Evolutionary conservation across 148 eudicot species (phyloP).

Genomic region (Arctostaphylos glauca): DNA sequence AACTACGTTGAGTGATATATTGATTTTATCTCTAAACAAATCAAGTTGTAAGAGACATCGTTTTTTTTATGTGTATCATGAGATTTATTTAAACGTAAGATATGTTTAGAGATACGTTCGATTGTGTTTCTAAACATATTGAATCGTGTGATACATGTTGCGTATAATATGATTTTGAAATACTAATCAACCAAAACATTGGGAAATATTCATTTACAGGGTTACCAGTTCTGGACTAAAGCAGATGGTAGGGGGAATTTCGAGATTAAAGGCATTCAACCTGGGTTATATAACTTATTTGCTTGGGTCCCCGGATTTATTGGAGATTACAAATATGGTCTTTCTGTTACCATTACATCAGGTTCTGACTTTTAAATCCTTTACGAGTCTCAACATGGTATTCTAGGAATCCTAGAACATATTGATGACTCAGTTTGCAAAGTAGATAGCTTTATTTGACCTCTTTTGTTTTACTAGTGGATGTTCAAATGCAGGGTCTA

Average conservation of each 20-base stretch:
- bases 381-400: too few species aligned
- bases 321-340: slow-evolving; percentile 40
- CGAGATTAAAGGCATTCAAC: slow-evolving; percentile 27
- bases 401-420: neutral
- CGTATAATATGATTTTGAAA: too few species aligned
- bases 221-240: slow-evolving; percentile 57
- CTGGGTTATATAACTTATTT: slow-evolving; percentile 44
- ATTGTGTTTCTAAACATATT: too few species aligned
- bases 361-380: slow-evolving; percentile 21
- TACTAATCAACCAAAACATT: neutral
- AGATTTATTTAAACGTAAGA: too few species aligned
- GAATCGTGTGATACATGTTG: too few species aligned
- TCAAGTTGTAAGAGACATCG: too few species aligned
- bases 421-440: neutral
- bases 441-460: neutral
- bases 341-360: slow-evolving; percentile 27
- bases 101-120: too few species aligned
- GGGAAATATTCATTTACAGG: slow-evolving; percentile 11
- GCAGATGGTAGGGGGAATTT: slow-evolving; percentile 44
- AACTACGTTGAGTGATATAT: too few species aligned
- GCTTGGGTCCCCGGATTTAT: slow-evolving; percentile 56
- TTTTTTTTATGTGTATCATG: too few species aligned
- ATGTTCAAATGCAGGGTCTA: slow-evolving; percentile 28
- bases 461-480: neutral
- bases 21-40: too few species aligned